Evolutionary conservation across 2,329 filamentous ascomycete genomes (phyloP), one percentile per base, ranked within the genome.

Genomic region (Myriosclerotinia scirpicola): DNA sequence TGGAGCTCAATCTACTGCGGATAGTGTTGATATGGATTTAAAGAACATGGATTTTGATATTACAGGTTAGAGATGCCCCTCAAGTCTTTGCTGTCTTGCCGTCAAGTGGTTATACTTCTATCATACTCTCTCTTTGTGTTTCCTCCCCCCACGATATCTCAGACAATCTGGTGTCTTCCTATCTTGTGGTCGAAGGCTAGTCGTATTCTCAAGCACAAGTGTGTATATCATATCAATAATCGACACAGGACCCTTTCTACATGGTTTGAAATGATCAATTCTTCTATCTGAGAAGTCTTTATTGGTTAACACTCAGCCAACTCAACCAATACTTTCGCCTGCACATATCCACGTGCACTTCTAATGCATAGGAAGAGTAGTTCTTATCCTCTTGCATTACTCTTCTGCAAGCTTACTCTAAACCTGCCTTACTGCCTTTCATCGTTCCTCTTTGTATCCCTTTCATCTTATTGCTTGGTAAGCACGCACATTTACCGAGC

Each of bases 1-100:
- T 58, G 66, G 59, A 36, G 52, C 58, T 62, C 48, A 61, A 36
- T 26, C 61, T 26, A 64, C 60, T 22, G 50, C 64, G 12, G 68
- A 68, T 36, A 56, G 48, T 40, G 67, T 67, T 12, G 71, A 71
- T 38, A 4, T 50, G 55, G 34, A 72, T 36, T 44, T 72, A 52
- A 70, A 71, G 67, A 62, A 67, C 14, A 50, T 73, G 46, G 70
- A 71, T 52, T 69, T 69, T 40, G 54, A 44, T 55, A 55, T 67
- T 56, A 20, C 65, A 64, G 65, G 62, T 65, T 46, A 65, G 58
- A 61, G 30, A 50, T 60, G 6, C 20, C 58, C 48, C 44, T 30
- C 34, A 36, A 38, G n/a, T 60, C 56, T 60, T 40, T 20, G 15
- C 60, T 22, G n/a, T 54, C 20, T n/a, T 62, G 60, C 60, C 54